Evolutionary conservation across 169 alveolate genomes (phyloP).

Genomic region (Blepharisma undulans): DNA sequence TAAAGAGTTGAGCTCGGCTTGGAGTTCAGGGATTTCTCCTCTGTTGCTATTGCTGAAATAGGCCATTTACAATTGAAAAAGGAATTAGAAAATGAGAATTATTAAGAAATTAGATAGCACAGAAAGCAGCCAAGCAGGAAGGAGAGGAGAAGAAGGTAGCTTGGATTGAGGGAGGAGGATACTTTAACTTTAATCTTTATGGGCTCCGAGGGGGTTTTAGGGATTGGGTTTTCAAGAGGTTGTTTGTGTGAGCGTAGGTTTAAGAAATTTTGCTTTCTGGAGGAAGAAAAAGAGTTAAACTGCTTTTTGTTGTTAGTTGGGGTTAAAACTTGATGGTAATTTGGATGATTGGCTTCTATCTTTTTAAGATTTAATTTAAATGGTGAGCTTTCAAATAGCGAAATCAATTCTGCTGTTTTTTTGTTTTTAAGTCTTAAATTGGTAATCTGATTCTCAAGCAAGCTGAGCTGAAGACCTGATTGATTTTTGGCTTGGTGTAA

Average conservation of each 20-base stretch:
- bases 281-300: not conserved
- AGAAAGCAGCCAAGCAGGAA: not conserved
- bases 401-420: not conserved
- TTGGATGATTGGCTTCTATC: not conserved
- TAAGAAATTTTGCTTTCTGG: not conserved
- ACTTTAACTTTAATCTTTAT: not conserved
- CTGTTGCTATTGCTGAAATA: slow-evolving; percentile 48
- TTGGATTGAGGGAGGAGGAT: not conserved
- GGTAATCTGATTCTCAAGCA: not conserved
- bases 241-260: not conserved
- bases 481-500: not conserved
- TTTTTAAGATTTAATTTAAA: not conserved
- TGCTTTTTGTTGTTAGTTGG: not conserved
- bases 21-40: slow-evolving; percentile 89
- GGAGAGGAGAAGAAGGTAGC: not conserved
- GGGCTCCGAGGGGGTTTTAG: not conserved
- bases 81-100: not conserved
- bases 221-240: too few species aligned
- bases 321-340: not conserved
- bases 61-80: slow-evolving; percentile 6
- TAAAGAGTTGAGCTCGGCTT: slow-evolving; percentile 87
- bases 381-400: not conserved
- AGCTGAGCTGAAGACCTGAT: not conserved
- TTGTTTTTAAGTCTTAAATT: not conserved
- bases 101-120: not conserved